phyloP scores from a whole-genome alignment of 2,329 filamentous ascomycete species.

The Botryosphaeria dothidea region DNA sequence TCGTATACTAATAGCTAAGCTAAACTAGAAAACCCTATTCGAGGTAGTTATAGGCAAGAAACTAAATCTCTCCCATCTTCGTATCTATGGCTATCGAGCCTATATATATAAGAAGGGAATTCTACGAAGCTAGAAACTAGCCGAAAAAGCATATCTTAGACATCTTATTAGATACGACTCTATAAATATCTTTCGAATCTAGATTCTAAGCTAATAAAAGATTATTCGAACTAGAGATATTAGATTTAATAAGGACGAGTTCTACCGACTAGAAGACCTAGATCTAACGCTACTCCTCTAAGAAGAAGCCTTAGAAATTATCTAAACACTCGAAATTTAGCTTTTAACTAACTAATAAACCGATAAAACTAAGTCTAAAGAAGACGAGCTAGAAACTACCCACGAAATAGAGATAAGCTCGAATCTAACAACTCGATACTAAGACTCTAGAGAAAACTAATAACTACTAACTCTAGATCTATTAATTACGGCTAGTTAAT shows the following conservation, averaged over 20 bases:
- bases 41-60: background rate
- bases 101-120: background rate
- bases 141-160: background rate
- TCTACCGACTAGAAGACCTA: background rate
- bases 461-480: background rate
- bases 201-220: background rate
- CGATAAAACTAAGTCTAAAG: background rate
- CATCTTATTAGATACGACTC: slow-evolving; percentile 2
- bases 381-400: no score
- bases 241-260: background rate
- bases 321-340: background rate
- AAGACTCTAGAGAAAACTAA: background rate
- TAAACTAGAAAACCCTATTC: slow-evolving; percentile 3
- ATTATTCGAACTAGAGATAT: slow-evolving; percentile 1
- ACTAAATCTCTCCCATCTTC: background rate
- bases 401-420: no score
- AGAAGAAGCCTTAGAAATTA: background rate
- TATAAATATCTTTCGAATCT: slow-evolving; percentile 5
- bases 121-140: background rate
- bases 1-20: background rate
- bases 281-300: background rate
- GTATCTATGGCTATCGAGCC: background rate
- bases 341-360: background rate
- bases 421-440: no score
- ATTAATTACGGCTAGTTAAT: background rate